Base-by-base conservation (phyloP, 352 stramenopile genomes). In the Pythium coloratum region DNA sequence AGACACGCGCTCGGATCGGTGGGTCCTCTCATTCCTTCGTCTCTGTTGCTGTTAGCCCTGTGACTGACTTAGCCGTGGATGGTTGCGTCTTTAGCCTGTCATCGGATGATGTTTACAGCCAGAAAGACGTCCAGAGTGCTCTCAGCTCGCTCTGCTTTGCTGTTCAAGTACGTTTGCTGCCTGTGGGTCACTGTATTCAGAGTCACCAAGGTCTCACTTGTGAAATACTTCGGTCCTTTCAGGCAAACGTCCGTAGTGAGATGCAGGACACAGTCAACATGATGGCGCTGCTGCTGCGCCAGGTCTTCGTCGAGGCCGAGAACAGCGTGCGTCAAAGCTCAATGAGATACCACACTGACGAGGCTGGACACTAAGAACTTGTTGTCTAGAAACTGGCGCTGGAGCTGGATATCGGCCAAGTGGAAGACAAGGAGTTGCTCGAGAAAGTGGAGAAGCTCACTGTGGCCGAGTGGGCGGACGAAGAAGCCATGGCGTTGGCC, bases 211-310 rank as follows among this genome's bases (percentile, higher is more conserved):
- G 38, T 44, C 38, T 44, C 38, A 44, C 10, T n/a, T 40, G 34
- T 40, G 8, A 30, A 30, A 14, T 44, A 12, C 16, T 14, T 44
- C 10, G 13, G 10, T 16, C 16, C 38, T 16, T 14, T 2, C 62
- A 93, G 85, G 78, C 79, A 3, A 94, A 86, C 44, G 81, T 90
- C 26, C 81, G 84, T 34, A 90, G 84, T 36, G 86, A 94, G 57
- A 71, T 92, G 42, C 82, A 92, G 58, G 86, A 94, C 71, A 90
- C 81, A 47, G 90, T 94, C 75, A 92, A 91, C 68, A 94, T 92
- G 86, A 94, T 91, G 78, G 86, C 84, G 68, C 62, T 94, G 55
- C 64, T 94, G n/a, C 73, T 94, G 62, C 82, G 82, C 47, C 84
- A 92, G 77, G 79, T 92, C 66, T 92, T 94, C 67, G 59, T 73